Base-by-base conservation (phyloP, 345 rosid genomes). In the Excoecaria agallocha region DNA sequence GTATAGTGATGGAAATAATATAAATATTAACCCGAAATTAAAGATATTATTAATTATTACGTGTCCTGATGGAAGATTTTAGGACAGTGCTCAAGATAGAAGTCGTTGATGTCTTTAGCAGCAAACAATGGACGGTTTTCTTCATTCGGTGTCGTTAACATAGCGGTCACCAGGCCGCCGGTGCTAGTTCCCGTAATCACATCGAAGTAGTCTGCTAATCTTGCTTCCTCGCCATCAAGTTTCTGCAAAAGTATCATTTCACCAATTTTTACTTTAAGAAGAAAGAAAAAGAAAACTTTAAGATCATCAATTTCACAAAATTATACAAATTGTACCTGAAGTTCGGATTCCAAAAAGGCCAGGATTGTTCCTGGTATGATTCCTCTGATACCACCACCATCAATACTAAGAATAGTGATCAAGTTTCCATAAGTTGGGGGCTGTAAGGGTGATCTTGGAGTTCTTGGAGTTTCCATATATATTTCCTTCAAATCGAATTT, bases 371-470 rank as follows among this genome's bases (percentile, higher is more conserved):
- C 91, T 0, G 96, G 96, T 52, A 92, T 86, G 7, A 92, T 52
- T 51, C 96, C 97, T 83, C 96, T 81, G 15, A 90, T 84, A 10
- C 97, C 97, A 30, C 97, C 96, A 5, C 97, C 97, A 38, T 92
- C 96, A 9, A 90, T 90, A 78, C 92, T 87, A 19, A 90, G 95
- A 66, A 92, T 66, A 15, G 92, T 92, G 43, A 92, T 54, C 37
- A 82, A 55, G 71, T 81, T 78, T 66, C 92, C 91, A 56, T 69
- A 76, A 19, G 89, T 83, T 6, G 91, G 90, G 39, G 88, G 88
- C 46, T 87, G 92, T 6, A 87, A 75, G 41, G 89, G 89, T 25
- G 88, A 80, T 76, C 73, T 72, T 13, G 89, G n/a, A n/a, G n/a
- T n/a, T n/a, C n/a, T n/a, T n/a, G n/a, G 87, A 64, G 81, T 80